Percentiles rank a stretch among this genome's conserved stretches.
Evolutionary conservation across 1,284 basidiomycete genomes (phyloP).

Genomic region (Ceratobasidium sp.): DNA sequence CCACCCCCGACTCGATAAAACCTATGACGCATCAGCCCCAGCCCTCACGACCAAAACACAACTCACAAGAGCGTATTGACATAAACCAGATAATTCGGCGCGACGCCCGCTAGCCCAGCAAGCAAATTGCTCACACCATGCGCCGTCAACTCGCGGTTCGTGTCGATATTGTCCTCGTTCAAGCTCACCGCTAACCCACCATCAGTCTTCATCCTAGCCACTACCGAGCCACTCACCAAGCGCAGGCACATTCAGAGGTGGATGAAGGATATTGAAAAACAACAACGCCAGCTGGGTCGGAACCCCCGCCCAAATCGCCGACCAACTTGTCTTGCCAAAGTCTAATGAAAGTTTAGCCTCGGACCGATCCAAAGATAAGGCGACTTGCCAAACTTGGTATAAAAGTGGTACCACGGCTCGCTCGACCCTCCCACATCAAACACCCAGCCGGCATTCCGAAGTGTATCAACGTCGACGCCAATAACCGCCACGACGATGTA

Average conservation of each 20-base stretch:
- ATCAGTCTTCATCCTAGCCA: background rate
- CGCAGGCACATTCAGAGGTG: conserved; percentile 93
- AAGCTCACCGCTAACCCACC: conserved; percentile 79
- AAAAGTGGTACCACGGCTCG: conserved; percentile 85
- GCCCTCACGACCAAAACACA: background rate
- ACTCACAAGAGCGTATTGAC: conserved; percentile 88
- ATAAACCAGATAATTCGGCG: conserved; percentile 83
- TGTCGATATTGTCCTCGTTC: conserved; percentile 88
- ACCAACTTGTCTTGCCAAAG: conserved; percentile 68
- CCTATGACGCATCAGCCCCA: conserved; percentile 55
- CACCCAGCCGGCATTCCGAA: conserved; percentile 85
- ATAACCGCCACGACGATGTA: conserved; percentile 80
- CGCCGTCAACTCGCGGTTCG: conserved; percentile 91
- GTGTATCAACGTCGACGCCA: conserved; percentile 67
- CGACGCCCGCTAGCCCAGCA: conserved; percentile 83
- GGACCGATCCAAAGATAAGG: conserved; percentile 11
- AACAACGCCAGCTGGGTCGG: conserved; percentile 84
- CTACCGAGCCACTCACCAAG: conserved; percentile 64
- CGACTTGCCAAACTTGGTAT: conserved; percentile 74
- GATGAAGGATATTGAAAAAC: conserved; percentile 94
- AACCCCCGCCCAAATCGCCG: conserved; percentile 76
- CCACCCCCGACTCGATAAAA: conserved; percentile 96
- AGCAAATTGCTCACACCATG: conserved; percentile 93
- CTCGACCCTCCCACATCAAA: conserved; percentile 77
- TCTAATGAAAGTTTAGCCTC: conserved; percentile 59